These are phyloP conservation scores for Acer saccharum DNA, from an alignment of 345 rosid genomes.

Conservation along the genomic window DNA sequence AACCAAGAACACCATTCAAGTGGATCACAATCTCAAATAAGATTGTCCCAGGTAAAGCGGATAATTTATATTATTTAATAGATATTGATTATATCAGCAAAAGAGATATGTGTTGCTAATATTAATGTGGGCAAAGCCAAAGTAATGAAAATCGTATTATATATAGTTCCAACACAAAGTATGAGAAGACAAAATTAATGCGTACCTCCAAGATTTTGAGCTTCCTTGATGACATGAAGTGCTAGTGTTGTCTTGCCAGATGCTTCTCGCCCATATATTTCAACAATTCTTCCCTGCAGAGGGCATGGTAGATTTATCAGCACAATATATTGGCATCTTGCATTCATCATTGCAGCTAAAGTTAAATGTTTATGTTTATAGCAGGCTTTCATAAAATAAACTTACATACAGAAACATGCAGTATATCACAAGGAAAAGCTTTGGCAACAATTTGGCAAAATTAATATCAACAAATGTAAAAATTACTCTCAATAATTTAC, in stretches of 20 bases:
- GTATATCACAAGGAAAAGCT: neutral
- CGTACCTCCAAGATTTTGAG: conserved; percentile 90
- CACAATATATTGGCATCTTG: neutral
- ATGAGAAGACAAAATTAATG: conserved; percentile 19
- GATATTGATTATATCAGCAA: neutral
- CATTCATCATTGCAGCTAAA: neutral
- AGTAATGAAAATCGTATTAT: conserved; percentile 12
- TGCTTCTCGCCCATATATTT: conserved; percentile 91
- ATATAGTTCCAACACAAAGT: conserved; percentile 14
- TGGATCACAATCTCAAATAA: neutral
- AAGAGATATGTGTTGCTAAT: neutral
- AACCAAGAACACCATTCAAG: neutral
- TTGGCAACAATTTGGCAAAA: neutral
- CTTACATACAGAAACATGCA: neutral
- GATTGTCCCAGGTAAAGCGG: neutral
- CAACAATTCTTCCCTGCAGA: conserved; percentile 89
- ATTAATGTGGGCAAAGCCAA: neutral
- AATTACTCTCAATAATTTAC: neutral
- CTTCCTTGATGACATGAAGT: conserved; percentile 92
- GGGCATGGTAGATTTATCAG: conserved; percentile 17
- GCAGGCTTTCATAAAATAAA: too few relatives aligned
- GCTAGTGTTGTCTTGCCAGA: conserved; percentile 97
- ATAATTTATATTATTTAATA: neutral
- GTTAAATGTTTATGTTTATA: neutral
- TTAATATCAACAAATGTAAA: neutral